phyloP scores from a whole-genome alignment of 306 rosid species.

The Sphenostylis stenocarpa region DNA sequence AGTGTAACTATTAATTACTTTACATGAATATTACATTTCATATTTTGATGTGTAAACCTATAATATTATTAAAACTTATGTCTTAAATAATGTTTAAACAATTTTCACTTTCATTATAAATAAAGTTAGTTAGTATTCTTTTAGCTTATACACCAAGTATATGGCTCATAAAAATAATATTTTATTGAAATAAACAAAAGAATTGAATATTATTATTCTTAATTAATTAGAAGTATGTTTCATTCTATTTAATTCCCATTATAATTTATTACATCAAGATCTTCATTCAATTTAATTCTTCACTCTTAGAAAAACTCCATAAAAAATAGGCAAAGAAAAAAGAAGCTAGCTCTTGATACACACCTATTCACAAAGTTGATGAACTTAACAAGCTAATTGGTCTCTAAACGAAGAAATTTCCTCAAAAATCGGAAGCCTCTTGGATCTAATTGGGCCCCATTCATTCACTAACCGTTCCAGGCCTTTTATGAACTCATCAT shows the following conservation, averaged over 20 bases:
- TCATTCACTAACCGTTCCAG: conserved; percentile 65
- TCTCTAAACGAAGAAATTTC: conserved; percentile 83
- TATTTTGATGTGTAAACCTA: too few relatives aligned
- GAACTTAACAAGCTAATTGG: conserved; percentile 77
- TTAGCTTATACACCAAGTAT: too few relatives aligned
- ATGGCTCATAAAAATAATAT: too few relatives aligned
- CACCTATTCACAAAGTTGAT: neutral
- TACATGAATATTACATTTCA: too few relatives aligned
- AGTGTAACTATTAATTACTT: too few relatives aligned
- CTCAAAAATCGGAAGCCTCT: conserved; percentile 93
- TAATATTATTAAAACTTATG: too few relatives aligned
- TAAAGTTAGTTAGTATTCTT: too few relatives aligned
- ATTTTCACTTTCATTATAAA: too few relatives aligned
- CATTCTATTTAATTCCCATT: neutral
- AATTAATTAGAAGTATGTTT: too few relatives aligned
- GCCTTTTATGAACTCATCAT: conserved; percentile 76
- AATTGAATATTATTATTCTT: too few relatives aligned
- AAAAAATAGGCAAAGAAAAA: neutral
- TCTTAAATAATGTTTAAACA: too few relatives aligned
- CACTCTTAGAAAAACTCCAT: neutral
- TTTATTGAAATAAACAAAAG: too few relatives aligned
- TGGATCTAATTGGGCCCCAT: conserved; percentile 71
- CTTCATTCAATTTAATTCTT: neutral
- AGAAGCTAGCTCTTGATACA: neutral
- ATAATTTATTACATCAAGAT: conserved; percentile 15